A percentile compares a stretch with the other conserved stretches of the same genome.
Evolutionary conservation across 1,284 basidiomycete species (phyloP).

Genomic region (Leccinum olivaceoglutinosum): DNA sequence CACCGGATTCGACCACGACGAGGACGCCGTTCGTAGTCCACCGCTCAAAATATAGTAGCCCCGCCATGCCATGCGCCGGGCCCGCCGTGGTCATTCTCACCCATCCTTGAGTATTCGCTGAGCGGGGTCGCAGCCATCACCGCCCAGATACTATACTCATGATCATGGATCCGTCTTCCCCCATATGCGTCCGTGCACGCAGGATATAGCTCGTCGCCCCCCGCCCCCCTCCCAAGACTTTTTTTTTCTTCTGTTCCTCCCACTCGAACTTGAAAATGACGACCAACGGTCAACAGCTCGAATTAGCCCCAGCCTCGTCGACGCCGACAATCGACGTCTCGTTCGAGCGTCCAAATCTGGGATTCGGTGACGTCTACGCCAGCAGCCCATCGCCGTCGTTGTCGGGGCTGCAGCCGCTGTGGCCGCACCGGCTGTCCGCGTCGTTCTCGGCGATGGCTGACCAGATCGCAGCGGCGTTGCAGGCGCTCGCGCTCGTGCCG

Average conservation of each 20-base stretch:
- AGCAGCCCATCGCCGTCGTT: not conserved
- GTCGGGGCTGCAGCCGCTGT: conserved; percentile 15
- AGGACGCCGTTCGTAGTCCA: not conserved
- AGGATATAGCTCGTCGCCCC: not conserved
- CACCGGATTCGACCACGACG: not conserved
- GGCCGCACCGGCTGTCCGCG: conserved; percentile 31
- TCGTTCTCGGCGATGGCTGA: conserved; percentile 37
- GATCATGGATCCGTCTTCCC: not conserved
- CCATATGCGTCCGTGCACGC: not conserved
- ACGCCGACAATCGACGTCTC: conserved; percentile 19
- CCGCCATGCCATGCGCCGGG: not conserved
- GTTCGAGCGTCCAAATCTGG: conserved; percentile 9
- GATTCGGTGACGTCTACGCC: not conserved
- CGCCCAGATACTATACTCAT: not conserved
- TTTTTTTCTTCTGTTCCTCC: not conserved
- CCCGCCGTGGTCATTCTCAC: not conserved
- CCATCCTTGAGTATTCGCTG: not conserved
- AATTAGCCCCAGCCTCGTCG: conserved; percentile 12
- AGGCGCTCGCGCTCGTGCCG: conserved; percentile 31
- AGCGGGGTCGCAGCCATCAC: not conserved
- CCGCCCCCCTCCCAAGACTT: not conserved
- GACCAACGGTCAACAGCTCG: not conserved
- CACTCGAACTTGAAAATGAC: not conserved
- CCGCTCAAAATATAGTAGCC: not conserved
- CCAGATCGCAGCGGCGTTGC: conserved; percentile 37